Base-by-base conservation (phyloP, 208 protist species). In the Wallacemonas rigidus region DNA sequence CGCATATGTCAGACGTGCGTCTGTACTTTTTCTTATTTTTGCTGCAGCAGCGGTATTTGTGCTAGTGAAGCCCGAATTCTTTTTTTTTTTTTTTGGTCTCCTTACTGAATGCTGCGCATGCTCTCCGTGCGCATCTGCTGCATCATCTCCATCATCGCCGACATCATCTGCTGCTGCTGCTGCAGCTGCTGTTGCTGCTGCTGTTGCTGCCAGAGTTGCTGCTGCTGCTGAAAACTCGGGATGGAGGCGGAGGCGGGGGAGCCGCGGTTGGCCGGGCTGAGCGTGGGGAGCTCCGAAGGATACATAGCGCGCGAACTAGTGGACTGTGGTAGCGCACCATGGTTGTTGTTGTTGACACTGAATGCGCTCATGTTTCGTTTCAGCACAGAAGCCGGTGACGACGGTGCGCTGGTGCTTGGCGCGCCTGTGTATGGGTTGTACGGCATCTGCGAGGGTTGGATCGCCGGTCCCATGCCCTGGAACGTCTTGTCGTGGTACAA, bases 121-220 rank as follows among this genome's bases (percentile, higher is more conserved):
- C 60, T 65, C 5, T 65, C 60, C 11, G 60, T 65, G 43, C 60
- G 60, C 53, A 80, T 67, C 48, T 85, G 65, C 73, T 85, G 76
- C 80, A 86, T 75, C 73, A 78, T 77, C 11, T 60, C 43, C 76
- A 86, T 77, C 77, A 86, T 82, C 14, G 63, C 47, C 44, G 73
- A 68, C 45, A 14, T 77, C 75, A 74, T 67, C 65, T 43, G 60
- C 39, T 41, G 43, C 48, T 53, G 62, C 17, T 55, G 63, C n/a
- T 14, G 60, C 40, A 4, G 61, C 2, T 26, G 60, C 47, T 44
- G 35, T 2, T 40, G 26, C 61, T 12, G 57, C 58, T 45, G 12
- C 48, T 17, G 44, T 15, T 45, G 56, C 56, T 44, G 56, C 56
- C 61, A 51, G 41, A 67, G 38, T 26, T 48, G 41, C 40, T 61